Conservation (phyloP, 495 filamentous ascomycete species). For the Penicillium turbatum region DNA sequence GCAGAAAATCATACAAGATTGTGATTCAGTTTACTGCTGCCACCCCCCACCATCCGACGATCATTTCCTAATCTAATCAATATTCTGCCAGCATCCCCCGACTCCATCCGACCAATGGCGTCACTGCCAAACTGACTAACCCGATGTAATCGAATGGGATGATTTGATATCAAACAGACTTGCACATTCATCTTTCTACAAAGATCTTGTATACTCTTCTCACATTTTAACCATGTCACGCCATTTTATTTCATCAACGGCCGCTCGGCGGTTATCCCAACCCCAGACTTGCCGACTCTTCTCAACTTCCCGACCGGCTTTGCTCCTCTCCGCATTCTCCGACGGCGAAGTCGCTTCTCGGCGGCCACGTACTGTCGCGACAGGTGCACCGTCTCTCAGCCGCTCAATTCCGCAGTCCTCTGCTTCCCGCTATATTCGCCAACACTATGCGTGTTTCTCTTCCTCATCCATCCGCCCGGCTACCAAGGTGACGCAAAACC, state of each 20-base stretch:
- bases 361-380: constrained; percentile 10
- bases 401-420: background rate
- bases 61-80: constrained; percentile 8
- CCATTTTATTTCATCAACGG: constrained; percentile 21
- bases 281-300: constrained; percentile 17
- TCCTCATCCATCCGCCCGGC: constrained; percentile 28
- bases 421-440: constrained; percentile 1
- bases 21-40: background rate
- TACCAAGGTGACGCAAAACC: constrained; percentile 36
- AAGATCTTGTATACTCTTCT: background rate
- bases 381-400: constrained; percentile 1
- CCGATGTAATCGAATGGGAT: constrained; percentile 17
- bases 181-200: background rate
- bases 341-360: constrained; percentile 17
- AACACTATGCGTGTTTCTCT: constrained; percentile 28
- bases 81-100: constrained; percentile 33
- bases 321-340: constrained; percentile 37
- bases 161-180: constrained; percentile 14
- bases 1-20: background rate
- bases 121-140: constrained; percentile 34
- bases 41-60: constrained; percentile 16
- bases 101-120: constrained; percentile 29
- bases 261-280: constrained; percentile 24
- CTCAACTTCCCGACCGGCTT: constrained; percentile 26
- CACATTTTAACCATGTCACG: constrained; percentile 27